Conservation (phyloP, 75 land plant species). For the Isoetes taiwanensis region DNA sequence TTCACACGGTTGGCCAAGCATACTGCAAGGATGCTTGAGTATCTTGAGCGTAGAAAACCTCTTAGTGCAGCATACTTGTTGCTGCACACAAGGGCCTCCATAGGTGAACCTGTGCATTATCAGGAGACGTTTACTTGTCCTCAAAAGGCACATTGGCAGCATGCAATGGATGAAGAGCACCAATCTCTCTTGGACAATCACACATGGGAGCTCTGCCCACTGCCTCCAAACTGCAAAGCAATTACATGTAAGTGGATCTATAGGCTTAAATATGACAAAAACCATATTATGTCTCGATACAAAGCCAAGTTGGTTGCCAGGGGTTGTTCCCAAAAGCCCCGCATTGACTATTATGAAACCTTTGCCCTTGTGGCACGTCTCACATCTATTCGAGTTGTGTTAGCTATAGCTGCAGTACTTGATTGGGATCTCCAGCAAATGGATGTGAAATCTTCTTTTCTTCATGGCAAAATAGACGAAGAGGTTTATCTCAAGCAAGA, state of each 20-base stretch:
- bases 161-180: too few species aligned
- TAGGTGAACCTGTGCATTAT: too few species aligned
- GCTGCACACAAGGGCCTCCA: too few species aligned
- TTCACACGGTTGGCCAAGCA: too few species aligned
- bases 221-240: not conserved
- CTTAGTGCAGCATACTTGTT: too few species aligned
- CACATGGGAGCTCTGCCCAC: not conserved
- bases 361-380: conserved; percentile 12
- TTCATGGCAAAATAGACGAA: conserved; percentile 10
- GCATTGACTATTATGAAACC: conserved; percentile 5
- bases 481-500: conserved; percentile 12
- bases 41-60: too few species aligned
- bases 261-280: not conserved
- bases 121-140: too few species aligned
- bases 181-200: too few species aligned
- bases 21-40: too few species aligned
- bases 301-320: conserved; percentile 21
- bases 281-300: not conserved
- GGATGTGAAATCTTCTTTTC: conserved; percentile 17
- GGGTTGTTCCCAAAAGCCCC: conserved; percentile 12
- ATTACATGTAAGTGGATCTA: conserved; percentile 15
- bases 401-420: not conserved
- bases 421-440: conserved; percentile 7
- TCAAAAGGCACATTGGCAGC: too few species aligned
- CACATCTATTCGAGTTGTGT: not conserved